Evolutionary conservation across 2,329 filamentous ascomycete genomes (phyloP).

Genomic region (Trichoderma polysporum): DNA sequence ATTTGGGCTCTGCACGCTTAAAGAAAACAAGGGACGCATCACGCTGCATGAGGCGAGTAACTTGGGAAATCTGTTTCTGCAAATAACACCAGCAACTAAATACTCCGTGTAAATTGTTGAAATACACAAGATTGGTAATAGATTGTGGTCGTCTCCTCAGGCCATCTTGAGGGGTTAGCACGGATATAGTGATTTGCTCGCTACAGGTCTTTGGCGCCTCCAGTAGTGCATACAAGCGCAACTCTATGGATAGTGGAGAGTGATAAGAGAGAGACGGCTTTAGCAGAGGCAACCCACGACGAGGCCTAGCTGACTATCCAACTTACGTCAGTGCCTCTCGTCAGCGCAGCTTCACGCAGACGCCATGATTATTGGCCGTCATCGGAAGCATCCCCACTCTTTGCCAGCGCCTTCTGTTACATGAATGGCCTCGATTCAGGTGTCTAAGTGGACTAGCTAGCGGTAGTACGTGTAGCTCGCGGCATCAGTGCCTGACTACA

Average conservation of each 20-base stretch:
- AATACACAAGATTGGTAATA: too few relatives aligned
- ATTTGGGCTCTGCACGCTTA: too few relatives aligned
- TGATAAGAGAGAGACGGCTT: neutral
- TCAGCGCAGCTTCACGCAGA: neutral
- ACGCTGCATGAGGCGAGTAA: too few relatives aligned
- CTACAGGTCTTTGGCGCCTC: neutral
- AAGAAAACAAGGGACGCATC: too few relatives aligned
- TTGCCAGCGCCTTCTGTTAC: neutral
- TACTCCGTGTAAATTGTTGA: too few relatives aligned
- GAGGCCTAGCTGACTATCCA: slow-evolving; percentile 12
- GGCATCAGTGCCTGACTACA: neutral
- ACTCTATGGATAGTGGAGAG: neutral
- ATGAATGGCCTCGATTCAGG: neutral
- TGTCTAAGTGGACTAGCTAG: neutral
- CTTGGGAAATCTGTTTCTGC: too few relatives aligned
- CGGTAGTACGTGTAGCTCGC: neutral
- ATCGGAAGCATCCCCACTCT: slow-evolving; percentile 1
- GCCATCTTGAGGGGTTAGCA: neutral
- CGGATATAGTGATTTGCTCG: neutral
- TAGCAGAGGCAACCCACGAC: slow-evolving; percentile 5
- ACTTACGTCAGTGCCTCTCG: slow-evolving; percentile 17
- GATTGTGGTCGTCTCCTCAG: too few relatives aligned
- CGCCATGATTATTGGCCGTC: neutral
- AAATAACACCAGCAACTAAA: too few relatives aligned
- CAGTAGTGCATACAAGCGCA: neutral